These are phyloP conservation scores for Dendrobium chrysotoxum DNA, from an alignment of 106 monocot species.

Conservation along the genomic window DNA sequence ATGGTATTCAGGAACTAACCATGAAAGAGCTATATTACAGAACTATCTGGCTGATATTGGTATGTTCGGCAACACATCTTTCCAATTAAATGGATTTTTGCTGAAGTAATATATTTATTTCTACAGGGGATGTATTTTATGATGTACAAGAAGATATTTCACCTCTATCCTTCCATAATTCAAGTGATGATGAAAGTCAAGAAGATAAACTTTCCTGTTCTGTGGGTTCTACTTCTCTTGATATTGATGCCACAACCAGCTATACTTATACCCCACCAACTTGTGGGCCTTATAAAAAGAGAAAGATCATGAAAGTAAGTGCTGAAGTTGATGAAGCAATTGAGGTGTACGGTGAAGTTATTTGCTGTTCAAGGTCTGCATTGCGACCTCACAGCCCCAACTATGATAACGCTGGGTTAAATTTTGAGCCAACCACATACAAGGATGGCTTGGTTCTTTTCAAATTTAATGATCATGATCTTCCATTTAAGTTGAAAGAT, in stretches of 20 bases:
- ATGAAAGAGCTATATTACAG: slow-evolving; percentile 48
- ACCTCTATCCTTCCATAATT: neutral
- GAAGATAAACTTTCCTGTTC: slow-evolving; percentile 11
- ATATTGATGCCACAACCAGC: neutral
- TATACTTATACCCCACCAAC: slow-evolving; percentile 30
- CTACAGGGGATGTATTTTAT: slow-evolving; percentile 81
- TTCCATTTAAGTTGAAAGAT: slow-evolving; percentile 76
- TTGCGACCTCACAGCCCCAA: slow-evolving; percentile 24
- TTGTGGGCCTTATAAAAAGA: slow-evolving; percentile 72
- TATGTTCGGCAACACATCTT: slow-evolving; percentile 6
- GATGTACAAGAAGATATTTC: slow-evolving; percentile 57
- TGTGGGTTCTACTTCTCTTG: slow-evolving; percentile 6
- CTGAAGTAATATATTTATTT: slow-evolving; percentile 6
- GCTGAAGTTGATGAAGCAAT: slow-evolving; percentile 22
- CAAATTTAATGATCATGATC: slow-evolving; percentile 75
- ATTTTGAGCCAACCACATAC: slow-evolving; percentile 48
- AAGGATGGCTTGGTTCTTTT: slow-evolving; percentile 77
- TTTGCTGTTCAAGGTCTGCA: slow-evolving; percentile 36
- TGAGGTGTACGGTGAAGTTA: slow-evolving; percentile 33
- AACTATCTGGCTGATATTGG: slow-evolving; percentile 60
- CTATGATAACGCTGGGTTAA: slow-evolving; percentile 19
- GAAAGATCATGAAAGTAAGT: slow-evolving; percentile 57
- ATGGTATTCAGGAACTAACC: slow-evolving; percentile 62
- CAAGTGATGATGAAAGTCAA: slow-evolving; percentile 13
- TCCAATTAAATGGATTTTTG: neutral